phyloP scores from a whole-genome alignment of 2,329 filamentous ascomycete species.

The Aspergillus flavus region DNA sequence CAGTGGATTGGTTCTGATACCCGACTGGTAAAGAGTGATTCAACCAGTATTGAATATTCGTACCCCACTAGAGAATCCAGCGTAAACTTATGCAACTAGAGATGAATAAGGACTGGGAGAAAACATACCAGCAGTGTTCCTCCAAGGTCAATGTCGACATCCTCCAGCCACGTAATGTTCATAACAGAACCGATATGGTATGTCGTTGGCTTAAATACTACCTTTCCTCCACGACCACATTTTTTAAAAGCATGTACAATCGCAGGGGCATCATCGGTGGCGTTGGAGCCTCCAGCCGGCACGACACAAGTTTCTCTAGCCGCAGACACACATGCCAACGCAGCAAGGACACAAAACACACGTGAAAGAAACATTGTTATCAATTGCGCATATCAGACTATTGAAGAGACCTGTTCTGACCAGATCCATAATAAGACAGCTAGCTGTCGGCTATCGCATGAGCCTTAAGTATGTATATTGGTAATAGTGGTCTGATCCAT shows the following conservation, averaged over 20 bases:
- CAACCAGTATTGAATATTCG: conserved; percentile 53
- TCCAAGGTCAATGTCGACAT: conserved; percentile 52
- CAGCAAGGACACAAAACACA: conserved; percentile 22
- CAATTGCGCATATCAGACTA: neutral
- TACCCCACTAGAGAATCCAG: conserved; percentile 31
- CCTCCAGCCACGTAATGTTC: conserved; percentile 51
- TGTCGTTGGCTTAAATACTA: conserved; percentile 53
- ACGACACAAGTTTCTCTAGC: conserved; percentile 13
- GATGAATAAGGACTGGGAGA: conserved; percentile 3
- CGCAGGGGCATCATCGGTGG: conserved; percentile 53
- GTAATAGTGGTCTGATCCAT: neutral
- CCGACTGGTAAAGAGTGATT: conserved; percentile 49
- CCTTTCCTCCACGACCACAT: conserved; percentile 53
- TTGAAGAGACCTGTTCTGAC: neutral
- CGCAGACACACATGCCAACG: neutral
- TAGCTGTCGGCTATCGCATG: conserved; percentile 10
- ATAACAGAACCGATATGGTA: conserved; percentile 55
- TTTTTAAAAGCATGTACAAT: conserved; percentile 54
- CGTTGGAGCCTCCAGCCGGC: conserved; percentile 19
- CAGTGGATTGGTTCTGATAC: conserved; percentile 54
- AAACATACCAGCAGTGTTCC: conserved; percentile 50
- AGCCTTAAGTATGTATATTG: conserved; percentile 2
- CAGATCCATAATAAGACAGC: conserved; percentile 1
- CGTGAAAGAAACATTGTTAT: neutral
- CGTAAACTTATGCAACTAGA: neutral